phyloP scores from a whole-genome alignment of 202 grass and related monocot genomes.

The Panicum virgatum region DNA sequence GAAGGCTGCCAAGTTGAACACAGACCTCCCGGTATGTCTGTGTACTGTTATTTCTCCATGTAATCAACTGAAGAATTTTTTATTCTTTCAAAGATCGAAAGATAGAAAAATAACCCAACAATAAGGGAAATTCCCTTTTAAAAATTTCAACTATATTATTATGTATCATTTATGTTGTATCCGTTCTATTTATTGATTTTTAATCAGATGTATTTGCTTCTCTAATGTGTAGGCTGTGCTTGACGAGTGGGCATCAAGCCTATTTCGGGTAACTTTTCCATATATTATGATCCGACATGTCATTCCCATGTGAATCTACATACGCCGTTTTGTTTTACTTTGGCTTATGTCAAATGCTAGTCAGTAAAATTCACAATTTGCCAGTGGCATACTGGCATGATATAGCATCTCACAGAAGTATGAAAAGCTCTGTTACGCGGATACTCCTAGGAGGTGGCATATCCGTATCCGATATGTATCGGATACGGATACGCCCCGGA shows the following conservation, averaged over 20 bases:
- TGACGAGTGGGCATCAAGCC: constrained; percentile 96
- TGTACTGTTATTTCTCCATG: constrained; percentile 5
- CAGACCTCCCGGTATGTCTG: constrained; percentile 80
- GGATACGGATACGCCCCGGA: too few species aligned
- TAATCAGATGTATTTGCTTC: constrained; percentile 23
- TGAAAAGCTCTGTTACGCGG: too few species aligned
- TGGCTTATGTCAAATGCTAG: background rate
- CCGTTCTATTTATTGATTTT: constrained; percentile 30
- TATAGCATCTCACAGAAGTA: constrained; percentile 22
- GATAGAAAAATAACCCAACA: background rate
- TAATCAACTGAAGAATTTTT: background rate
- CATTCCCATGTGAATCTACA: background rate
- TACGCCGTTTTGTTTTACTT: constrained; percentile 20
- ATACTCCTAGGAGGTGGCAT: too few species aligned
- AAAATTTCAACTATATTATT: constrained; percentile 20
- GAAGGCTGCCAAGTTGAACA: constrained; percentile 79
- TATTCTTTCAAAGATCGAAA: constrained; percentile 6
- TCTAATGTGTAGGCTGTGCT: constrained; percentile 70
- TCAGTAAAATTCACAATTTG: background rate
- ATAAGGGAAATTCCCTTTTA: background rate
- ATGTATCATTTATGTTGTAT: background rate
- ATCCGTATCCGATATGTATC: too few species aligned
- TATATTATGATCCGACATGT: background rate
- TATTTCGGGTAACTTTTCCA: constrained; percentile 78
- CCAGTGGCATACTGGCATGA: background rate